Percentiles rank a stretch among this genome's conserved stretches.
Conservation (phyloP, 495 filamentous ascomycete species). For the Trichoderma gamsii region DNA sequence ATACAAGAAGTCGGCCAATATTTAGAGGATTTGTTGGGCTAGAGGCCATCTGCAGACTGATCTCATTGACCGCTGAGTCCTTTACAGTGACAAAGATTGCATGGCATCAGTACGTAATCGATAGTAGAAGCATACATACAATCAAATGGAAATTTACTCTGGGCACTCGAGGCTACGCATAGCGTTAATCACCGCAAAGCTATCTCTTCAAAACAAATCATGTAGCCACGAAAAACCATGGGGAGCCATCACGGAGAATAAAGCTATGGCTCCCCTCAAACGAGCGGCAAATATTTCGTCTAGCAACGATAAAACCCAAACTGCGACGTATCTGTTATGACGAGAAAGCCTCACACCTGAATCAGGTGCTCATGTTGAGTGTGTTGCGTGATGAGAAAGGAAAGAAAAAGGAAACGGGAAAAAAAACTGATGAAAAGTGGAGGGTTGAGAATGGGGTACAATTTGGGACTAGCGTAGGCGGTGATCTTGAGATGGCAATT, state of each 20-base stretch:
- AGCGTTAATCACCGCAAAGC: neutral
- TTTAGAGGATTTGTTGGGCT: no score
- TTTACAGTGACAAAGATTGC: no score
- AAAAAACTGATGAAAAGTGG: neutral
- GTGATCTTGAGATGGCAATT: neutral
- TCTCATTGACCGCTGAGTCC: no score
- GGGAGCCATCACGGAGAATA: slow-evolving; percentile 29
- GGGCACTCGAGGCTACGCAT: no score
- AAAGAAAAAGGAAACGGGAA: neutral
- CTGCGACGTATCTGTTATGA: slow-evolving; percentile 20
- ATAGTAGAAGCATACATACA: no score
- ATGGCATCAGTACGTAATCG: no score
- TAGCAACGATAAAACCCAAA: slow-evolving; percentile 24
- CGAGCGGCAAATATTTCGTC: slow-evolving; percentile 27
- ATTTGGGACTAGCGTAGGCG: neutral
- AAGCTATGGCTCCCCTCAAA: slow-evolving; percentile 36
- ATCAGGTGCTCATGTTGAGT: slow-evolving; percentile 1
- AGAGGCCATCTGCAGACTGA: no score
- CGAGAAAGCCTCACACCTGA: slow-evolving; percentile 21
- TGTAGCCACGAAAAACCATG: slow-evolving; percentile 31
- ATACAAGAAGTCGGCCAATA: no score
- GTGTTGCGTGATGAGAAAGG: slow-evolving; percentile 19
- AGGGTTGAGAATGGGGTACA: neutral
- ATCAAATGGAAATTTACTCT: no score
- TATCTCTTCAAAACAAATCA: slow-evolving; percentile 7